Percentiles rank a stretch among this genome's conserved stretches.
These are phyloP conservation scores for Plasmodium vivax DNA, from an alignment of 169 alveolate genomes.

Conservation along the genomic window DNA sequence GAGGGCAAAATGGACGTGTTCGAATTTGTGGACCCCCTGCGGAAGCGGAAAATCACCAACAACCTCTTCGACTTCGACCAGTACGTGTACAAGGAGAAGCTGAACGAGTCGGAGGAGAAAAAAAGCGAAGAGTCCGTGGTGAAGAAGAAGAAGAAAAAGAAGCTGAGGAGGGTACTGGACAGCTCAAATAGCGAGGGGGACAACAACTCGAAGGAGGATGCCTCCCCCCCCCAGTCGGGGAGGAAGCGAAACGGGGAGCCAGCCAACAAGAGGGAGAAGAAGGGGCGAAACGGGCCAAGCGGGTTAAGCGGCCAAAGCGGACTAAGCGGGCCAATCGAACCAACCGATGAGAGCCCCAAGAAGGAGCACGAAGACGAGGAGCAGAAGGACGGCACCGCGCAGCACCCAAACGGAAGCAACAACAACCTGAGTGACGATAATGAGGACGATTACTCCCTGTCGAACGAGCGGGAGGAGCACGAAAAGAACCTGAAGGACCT, in stretches of 20 bases:
- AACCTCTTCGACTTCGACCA: constrained; percentile 46
- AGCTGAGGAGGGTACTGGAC: constrained; percentile 31
- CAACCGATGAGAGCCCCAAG: background rate
- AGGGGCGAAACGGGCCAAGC: background rate
- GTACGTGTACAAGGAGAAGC: constrained; percentile 53
- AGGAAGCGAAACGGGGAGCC: constrained; percentile 7
- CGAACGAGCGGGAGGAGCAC: background rate
- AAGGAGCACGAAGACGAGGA: background rate
- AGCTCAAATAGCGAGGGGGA: constrained; percentile 60
- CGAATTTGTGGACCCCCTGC: constrained; percentile 60
- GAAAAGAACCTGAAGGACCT: constrained; percentile 22
- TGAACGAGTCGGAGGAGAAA: constrained; percentile 25
- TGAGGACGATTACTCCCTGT: background rate
- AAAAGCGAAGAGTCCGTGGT: background rate
- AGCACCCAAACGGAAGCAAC: background rate
- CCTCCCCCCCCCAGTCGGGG: background rate
- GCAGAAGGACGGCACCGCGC: background rate
- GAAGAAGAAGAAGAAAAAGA: constrained; percentile 63
- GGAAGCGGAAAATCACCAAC: constrained; percentile 56
- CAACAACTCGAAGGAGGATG: background rate
- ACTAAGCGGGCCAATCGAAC: background rate
- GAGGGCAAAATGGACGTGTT: constrained; percentile 40
- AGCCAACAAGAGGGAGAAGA: background rate
- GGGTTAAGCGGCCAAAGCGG: too few relatives aligned
- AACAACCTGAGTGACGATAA: background rate